Evolutionary conservation across 2,329 filamentous ascomycete genomes (phyloP).

Genomic region (Aspergillus ochraceus): DNA sequence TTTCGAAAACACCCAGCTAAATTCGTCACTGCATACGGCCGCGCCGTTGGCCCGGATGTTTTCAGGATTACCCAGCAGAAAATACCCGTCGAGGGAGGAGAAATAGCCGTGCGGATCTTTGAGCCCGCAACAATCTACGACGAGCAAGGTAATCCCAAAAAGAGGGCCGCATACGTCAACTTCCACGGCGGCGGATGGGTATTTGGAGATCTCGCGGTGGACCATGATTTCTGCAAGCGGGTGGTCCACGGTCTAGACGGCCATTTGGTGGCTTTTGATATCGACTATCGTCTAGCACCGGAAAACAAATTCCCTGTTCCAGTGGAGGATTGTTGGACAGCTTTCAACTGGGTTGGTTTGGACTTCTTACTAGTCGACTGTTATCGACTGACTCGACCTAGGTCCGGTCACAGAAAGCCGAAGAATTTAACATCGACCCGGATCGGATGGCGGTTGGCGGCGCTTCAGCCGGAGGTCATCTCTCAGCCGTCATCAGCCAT

Average conservation of each 20-base stretch:
- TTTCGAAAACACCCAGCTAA: slow-evolving; percentile 41
- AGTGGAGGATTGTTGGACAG: slow-evolving; percentile 42
- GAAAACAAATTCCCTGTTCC: slow-evolving; percentile 40
- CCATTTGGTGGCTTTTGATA: slow-evolving; percentile 45
- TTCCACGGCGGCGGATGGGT: slow-evolving; percentile 47
- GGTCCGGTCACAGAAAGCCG: slow-evolving; percentile 33
- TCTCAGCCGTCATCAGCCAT: slow-evolving; percentile 40
- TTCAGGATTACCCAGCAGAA: slow-evolving; percentile 42
- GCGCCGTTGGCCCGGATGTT: slow-evolving; percentile 36
- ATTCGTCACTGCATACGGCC: slow-evolving; percentile 42
- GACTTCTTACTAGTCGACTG: neutral
- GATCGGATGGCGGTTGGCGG: slow-evolving; percentile 40
- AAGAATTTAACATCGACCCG: slow-evolving; percentile 36
- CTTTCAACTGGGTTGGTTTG: slow-evolving; percentile 40
- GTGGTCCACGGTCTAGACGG: slow-evolving; percentile 39
- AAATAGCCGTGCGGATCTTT: slow-evolving; percentile 44
- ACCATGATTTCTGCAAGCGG: slow-evolving; percentile 45
- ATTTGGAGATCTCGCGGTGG: slow-evolving; percentile 39
- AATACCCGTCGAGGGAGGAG: slow-evolving; percentile 40
- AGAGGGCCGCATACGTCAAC: slow-evolving; percentile 43
- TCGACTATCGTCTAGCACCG: slow-evolving; percentile 45
- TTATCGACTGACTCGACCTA: slow-evolving; percentile 15
- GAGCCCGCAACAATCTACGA: slow-evolving; percentile 31
- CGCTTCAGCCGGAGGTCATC: slow-evolving; percentile 41
- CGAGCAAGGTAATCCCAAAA: slow-evolving; percentile 25